Evolutionary conservation across 179 eudicot genomes (phyloP).

Genomic region (Corrigiola litoralis): DNA sequence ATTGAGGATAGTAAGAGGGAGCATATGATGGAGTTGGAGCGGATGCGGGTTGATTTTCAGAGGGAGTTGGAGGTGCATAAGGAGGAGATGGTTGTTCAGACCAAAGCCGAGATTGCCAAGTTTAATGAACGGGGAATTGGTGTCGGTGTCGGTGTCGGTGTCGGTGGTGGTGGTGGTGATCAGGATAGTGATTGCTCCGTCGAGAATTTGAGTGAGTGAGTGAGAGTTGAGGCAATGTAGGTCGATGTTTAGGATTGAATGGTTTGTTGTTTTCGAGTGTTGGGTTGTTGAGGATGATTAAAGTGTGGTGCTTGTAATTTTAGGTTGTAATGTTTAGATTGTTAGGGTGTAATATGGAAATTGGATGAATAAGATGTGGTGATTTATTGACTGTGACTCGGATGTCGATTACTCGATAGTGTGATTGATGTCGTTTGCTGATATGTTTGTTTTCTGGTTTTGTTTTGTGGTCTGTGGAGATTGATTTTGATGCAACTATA

Average conservation of each 20-base stretch:
- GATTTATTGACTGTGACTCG: background rate
- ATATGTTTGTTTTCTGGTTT: too few species aligned
- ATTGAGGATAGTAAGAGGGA: constrained; percentile 65
- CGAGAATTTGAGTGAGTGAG: constrained; percentile 49
- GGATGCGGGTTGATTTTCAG: constrained; percentile 78
- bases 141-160: too few species aligned
- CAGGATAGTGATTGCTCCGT: constrained; percentile 45
- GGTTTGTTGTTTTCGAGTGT: constrained; percentile 18
- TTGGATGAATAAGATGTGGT: background rate
- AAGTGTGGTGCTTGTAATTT: background rate
- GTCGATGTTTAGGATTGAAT: constrained; percentile 23
- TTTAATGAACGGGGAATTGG: constrained; percentile 44
- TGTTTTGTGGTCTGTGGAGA: too few species aligned
- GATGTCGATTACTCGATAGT: background rate
- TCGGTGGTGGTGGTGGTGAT: too few species aligned
- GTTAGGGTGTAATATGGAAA: background rate
- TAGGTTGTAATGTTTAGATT: constrained; percentile 1
- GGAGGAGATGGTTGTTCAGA: constrained; percentile 79
- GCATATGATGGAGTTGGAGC: constrained; percentile 93
- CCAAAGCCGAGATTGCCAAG: constrained; percentile 68
- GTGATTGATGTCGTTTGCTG: too few species aligned
- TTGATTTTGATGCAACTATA: too few species aligned
- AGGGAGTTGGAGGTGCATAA: constrained; percentile 83
- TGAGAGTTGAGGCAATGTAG: too few species aligned
- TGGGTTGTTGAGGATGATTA: too few species aligned